Evolutionary conservation across 371 early-diverging fungal species (phyloP).

Genomic region (Capillidium rhysosporum): DNA sequence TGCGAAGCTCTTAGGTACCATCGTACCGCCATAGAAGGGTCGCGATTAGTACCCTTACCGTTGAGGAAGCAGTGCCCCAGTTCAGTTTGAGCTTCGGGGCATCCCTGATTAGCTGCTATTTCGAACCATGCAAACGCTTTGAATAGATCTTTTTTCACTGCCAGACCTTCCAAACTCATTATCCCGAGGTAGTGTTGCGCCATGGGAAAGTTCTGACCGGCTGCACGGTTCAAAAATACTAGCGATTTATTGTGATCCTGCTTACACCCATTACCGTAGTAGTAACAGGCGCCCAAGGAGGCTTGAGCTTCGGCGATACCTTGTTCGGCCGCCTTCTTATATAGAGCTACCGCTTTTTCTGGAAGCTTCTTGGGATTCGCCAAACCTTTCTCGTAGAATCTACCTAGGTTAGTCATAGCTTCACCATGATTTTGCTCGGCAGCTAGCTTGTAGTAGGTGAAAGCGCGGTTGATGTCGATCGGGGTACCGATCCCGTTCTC

Average conservation of each 20-base stretch:
- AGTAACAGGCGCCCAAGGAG: constrained; percentile 37
- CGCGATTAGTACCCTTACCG: constrained; percentile 40
- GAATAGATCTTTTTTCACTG: neutral
- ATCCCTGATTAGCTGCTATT: constrained; percentile 21
- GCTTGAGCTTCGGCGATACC: constrained; percentile 34
- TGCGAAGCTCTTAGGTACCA: constrained; percentile 38
- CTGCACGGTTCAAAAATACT: constrained; percentile 18
- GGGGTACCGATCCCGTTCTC: constrained; percentile 37
- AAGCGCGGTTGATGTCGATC: constrained; percentile 23
- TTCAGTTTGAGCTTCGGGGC: constrained; percentile 40
- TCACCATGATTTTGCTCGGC: constrained; percentile 34
- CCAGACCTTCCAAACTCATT: constrained; percentile 7
- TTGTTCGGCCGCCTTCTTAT: constrained; percentile 26
- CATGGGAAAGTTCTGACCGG: constrained; percentile 16
- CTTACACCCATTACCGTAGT: constrained; percentile 31
- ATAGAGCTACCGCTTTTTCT: constrained; percentile 25
- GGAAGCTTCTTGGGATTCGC: constrained; percentile 5
- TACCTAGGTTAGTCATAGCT: constrained; percentile 10
- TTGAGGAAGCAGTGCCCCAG: constrained; percentile 67
- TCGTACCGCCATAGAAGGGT: constrained; percentile 28
- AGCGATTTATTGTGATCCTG: constrained; percentile 17
- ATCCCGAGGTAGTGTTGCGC: constrained; percentile 11
- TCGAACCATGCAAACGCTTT: constrained; percentile 9
- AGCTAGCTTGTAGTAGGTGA: constrained; percentile 21
- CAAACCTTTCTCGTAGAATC: constrained; percentile 14